phyloP scores from a whole-genome alignment of 2,329 filamentous ascomycete genomes.

The Xylariaceae sp. region DNA sequence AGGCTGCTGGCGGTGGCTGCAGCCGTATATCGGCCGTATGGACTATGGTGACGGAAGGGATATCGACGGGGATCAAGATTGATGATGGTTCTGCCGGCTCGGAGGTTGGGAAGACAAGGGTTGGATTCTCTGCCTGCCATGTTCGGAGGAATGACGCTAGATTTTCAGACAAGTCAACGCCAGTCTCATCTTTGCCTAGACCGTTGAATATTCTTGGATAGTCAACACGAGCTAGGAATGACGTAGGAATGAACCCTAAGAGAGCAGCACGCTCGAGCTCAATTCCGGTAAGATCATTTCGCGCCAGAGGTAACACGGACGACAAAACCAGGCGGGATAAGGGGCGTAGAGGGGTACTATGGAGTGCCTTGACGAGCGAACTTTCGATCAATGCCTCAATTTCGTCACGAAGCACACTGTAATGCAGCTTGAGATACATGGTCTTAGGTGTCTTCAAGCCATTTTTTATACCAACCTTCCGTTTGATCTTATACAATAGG shows the following conservation, averaged over 20 bases:
- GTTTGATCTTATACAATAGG: constrained; percentile 78
- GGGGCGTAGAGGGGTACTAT: constrained; percentile 49
- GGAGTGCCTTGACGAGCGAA: constrained; percentile 51
- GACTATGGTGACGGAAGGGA: constrained; percentile 82
- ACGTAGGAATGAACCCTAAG: constrained; percentile 58
- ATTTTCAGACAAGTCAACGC: constrained; percentile 42
- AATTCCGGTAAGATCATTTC: constrained; percentile 51
- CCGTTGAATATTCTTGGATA: constrained; percentile 60
- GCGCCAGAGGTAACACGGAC: constrained; percentile 53
- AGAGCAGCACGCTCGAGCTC: constrained; percentile 65
- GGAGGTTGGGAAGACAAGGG: constrained; percentile 41
- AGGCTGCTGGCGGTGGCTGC: constrained; percentile 42
- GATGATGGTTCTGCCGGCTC: constrained; percentile 57
- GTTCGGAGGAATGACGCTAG: constrained; percentile 45
- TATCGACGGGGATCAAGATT: constrained; percentile 88
- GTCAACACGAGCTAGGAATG: constrained; percentile 51
- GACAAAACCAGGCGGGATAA: constrained; percentile 57
- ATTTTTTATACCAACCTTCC: constrained; percentile 50
- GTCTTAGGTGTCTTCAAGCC: constrained; percentile 50
- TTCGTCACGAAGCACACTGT: constrained; percentile 78
- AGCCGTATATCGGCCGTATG: constrained; percentile 77
- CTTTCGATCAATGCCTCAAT: constrained; percentile 60
- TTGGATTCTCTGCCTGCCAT: constrained; percentile 48
- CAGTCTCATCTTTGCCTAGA: constrained; percentile 51
- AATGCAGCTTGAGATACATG: constrained; percentile 75